These are phyloP conservation scores for Lasiosphaeria ovina DNA, from an alignment of 495 filamentous ascomycete species.

Conservation along the genomic window DNA sequence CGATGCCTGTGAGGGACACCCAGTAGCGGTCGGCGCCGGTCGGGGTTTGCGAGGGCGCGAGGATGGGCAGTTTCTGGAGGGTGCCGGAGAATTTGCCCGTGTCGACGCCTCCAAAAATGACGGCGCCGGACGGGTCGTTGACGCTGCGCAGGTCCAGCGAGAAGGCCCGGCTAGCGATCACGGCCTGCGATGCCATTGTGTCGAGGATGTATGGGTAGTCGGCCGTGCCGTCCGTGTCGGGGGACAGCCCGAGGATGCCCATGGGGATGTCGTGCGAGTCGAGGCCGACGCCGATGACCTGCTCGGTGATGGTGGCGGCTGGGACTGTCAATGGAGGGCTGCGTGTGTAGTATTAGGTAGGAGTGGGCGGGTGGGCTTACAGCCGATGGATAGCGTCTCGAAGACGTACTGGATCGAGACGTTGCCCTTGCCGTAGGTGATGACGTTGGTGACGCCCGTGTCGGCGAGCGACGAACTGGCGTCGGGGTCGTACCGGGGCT, in stretches of 20 bases:
- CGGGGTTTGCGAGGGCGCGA: slow-evolving; percentile 28
- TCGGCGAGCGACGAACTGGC: slow-evolving; percentile 32
- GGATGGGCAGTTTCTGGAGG: slow-evolving; percentile 58
- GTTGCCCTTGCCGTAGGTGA: slow-evolving; percentile 42
- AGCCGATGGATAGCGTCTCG: slow-evolving; percentile 40
- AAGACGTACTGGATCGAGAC: slow-evolving; percentile 39
- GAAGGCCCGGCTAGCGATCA: slow-evolving; percentile 71
- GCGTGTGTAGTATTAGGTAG: not conserved
- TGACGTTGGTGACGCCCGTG: slow-evolving; percentile 19
- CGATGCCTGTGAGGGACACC: slow-evolving; percentile 24
- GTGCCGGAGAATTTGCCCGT: slow-evolving; percentile 51
- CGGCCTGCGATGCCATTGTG: slow-evolving; percentile 55
- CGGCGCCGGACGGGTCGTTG: slow-evolving; percentile 53
- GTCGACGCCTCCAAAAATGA: slow-evolving; percentile 81
- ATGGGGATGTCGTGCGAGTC: slow-evolving; percentile 44
- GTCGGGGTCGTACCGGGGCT: slow-evolving; percentile 34
- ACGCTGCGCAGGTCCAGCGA: slow-evolving; percentile 61
- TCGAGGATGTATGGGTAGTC: slow-evolving; percentile 68
- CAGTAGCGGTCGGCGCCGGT: slow-evolving; percentile 30
- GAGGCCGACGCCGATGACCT: slow-evolving; percentile 44
- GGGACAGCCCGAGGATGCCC: slow-evolving; percentile 70
- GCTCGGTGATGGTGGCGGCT: slow-evolving; percentile 35
- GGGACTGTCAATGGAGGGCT: not conserved
- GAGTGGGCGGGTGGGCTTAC: slow-evolving; percentile 21
- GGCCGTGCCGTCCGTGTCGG: slow-evolving; percentile 39